Base-by-base conservation (phyloP, 108 stramenopile species). In the Aurantiochytrium sp. region DNA sequence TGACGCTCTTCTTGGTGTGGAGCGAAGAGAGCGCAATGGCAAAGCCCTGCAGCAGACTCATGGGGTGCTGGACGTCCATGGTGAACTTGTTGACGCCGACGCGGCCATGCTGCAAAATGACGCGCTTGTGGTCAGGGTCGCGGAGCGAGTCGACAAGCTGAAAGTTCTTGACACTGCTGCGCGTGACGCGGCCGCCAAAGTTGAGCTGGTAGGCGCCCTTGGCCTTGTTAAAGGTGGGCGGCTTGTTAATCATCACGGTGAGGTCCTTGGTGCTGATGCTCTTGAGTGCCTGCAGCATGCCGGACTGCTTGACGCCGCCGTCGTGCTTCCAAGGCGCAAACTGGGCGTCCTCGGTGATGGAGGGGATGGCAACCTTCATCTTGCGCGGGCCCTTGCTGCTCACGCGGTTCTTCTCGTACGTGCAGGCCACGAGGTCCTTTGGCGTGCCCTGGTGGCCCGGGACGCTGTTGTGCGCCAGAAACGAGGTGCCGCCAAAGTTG, bases 1-100 rank as follows among this genome's bases (percentile, higher is more conserved):
- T 95, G 89, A 95, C 96, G 8, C 94, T 95, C 45, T 96, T 94
- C 91, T 97, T 97, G 32, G 95, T 94, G 89, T 97, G 96, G 87
- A 95, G 95, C n/a, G 92, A 92, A 41, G 92, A 93, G 55, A 97
- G 89, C 3, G 96, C 92, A 55, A 96, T 92, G 17, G 96, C 96
- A 86, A 97, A 97, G 12, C 96, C 96, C 89, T 97, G 96, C 37
- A 96, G 91, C 8, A 93, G 94, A 36, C 94, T 94, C 69, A 96
- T 91, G 3, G 96, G 96, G 89, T 91, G 95, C 87, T 93, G 93
- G 34, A 94, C 85, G 85, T 92, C 93, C 73, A 94, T 87, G 52
- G 87, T 93, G 89, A 95, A 95, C 55, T 94, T 94, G 85, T 97
- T 95, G 73, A 94, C 95, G 37, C 89, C 92, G 19, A 85, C 92